Evolutionary conservation across 371 early-diverging fungal genomes (phyloP), one percentile per base, ranked within the genome.

Genomic region (Phascolomyces articulosus): DNA sequence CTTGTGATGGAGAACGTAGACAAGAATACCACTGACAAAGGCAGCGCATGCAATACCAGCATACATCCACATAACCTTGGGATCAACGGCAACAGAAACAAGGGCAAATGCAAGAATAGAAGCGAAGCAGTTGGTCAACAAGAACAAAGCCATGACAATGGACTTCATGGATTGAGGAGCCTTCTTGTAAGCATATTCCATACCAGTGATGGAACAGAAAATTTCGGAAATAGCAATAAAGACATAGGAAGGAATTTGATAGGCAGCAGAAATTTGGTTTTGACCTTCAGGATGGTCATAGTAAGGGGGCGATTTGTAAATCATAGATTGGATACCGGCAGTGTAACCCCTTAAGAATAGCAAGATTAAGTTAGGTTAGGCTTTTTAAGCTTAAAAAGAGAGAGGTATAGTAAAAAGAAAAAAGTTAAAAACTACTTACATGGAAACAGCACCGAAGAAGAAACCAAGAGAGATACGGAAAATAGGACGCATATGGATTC

Each of bases 161-260:
- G 92, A 91, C 83, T 92, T 93, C 83, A 93, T 87, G 56, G 83
- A 81, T 13, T 79, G 78, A 10, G 91, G 87, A 15, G 93, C 92
- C 72, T 88, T 86, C 69, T 84, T 89, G 87, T 86, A 93, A 18
- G 93, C 93, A 67, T 86, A 91, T 74, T 93, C 93, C 24, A 89
- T 80, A 62, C 92, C 93, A 13, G 91, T 92, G 54, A 88, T 84
- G 24, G 88, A 89, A 0, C 90, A 81, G 63, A 93, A 90, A 51
- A 91, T 86, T 80, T 89, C 91, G 34, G 90, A 87, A 57, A 88
- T 75, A 34, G 85, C 91, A 40, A 90, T 77, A 21, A 88, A 70
- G 58, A 86, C 71, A 56, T 89, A 93, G 10, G 89, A 83, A 18
- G 90, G 90, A 31, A 91, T 71, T 68, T 91, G 91, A 60, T 78